Evolutionary conservation across 768 basidiomycete species (phyloP).

Genomic region (Dioszegia hungarica): DNA sequence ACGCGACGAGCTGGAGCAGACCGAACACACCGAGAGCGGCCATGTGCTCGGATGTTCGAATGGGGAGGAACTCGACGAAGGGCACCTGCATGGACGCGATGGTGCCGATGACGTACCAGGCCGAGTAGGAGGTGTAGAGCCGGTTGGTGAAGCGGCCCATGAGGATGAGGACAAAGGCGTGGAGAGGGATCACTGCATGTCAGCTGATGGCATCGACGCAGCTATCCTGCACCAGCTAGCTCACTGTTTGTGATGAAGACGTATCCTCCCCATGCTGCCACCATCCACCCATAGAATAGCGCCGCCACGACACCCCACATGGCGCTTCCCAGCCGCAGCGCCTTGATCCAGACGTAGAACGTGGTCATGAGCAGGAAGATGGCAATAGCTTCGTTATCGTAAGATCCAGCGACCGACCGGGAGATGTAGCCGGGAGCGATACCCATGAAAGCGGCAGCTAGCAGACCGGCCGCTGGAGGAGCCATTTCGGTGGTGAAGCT

Average conservation of each 20-base stretch:
- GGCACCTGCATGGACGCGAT: slow-evolving; percentile 98
- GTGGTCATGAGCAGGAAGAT: slow-evolving; percentile 99
- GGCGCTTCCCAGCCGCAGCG: slow-evolving; percentile 87
- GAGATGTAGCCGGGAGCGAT: slow-evolving; percentile 97
- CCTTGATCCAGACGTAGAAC: slow-evolving; percentile 95
- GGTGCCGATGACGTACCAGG: slow-evolving; percentile 97
- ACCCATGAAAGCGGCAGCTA: slow-evolving; percentile 96
- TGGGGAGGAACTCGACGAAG: slow-evolving; percentile 98
- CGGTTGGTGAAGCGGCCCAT: slow-evolving; percentile 94
- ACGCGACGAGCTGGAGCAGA: slow-evolving; percentile 90
- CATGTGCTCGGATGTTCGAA: slow-evolving; percentile 97
- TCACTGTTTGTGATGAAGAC: slow-evolving; percentile 95
- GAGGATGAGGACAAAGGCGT: slow-evolving; percentile 85
- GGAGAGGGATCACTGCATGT: slow-evolving; percentile 77
- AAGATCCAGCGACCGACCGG: slow-evolving; percentile 96
- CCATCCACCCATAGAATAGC: slow-evolving; percentile 99
- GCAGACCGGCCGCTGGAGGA: slow-evolving; percentile 87
- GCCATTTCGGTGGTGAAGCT: slow-evolving; percentile 98
- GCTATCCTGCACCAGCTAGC: too few species aligned
- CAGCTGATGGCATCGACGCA: neutral
- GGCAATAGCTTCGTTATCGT: slow-evolving; percentile 99
- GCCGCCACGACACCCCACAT: slow-evolving; percentile 85
- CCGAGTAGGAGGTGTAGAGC: slow-evolving; percentile 89
- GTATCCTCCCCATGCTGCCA: slow-evolving; percentile 98
- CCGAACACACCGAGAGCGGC: slow-evolving; percentile 96